Percentiles rank a stretch among this genome's conserved stretches.
Evolutionary conservation across 1,139 yeast genomes (phyloP).

Genomic region (Lodderomyces margitis): DNA sequence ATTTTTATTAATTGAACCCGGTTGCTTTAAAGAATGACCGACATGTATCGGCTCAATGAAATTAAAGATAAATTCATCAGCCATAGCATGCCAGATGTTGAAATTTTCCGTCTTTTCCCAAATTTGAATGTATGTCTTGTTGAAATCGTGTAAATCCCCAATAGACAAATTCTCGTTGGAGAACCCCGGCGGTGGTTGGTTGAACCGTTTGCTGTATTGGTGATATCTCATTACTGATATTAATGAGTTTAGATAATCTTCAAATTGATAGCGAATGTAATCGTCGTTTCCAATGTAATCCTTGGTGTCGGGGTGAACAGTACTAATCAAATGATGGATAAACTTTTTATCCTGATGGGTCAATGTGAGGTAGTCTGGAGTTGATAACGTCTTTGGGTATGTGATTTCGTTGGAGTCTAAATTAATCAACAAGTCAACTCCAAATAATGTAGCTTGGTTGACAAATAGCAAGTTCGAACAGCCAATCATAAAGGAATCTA

Average conservation of each 20-base stretch:
- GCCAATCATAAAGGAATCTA: conserved; percentile 72
- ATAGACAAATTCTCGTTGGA: conserved; percentile 21
- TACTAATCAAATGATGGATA: conserved; percentile 45
- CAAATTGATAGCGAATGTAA: conserved; percentile 82
- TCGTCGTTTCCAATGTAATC: conserved; percentile 76
- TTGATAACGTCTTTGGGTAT: conserved; percentile 35
- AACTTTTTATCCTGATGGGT: conserved; percentile 73
- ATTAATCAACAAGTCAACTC: conserved; percentile 45
- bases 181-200: conserved; percentile 46
- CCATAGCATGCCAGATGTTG: conserved; percentile 63
- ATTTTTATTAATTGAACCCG: conserved; percentile 15
- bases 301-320: conserved; percentile 13
- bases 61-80: conserved; percentile 89
- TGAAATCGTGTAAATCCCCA: conserved; percentile 39
- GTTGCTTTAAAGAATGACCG: conserved; percentile 27
- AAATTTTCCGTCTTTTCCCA: conserved; percentile 74
- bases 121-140: conserved; percentile 50
- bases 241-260: conserved; percentile 80
- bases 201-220: conserved; percentile 50
- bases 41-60: conserved; percentile 79
- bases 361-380: conserved; percentile 46
- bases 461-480: conserved; percentile 81
- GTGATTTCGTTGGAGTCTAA: conserved; percentile 35
- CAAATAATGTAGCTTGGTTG: conserved; percentile 59
- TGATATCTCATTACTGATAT: conserved; percentile 70